Conservation (phyloP, 2,329 filamentous ascomycete genomes). For the Hypoxylon sp. region DNA sequence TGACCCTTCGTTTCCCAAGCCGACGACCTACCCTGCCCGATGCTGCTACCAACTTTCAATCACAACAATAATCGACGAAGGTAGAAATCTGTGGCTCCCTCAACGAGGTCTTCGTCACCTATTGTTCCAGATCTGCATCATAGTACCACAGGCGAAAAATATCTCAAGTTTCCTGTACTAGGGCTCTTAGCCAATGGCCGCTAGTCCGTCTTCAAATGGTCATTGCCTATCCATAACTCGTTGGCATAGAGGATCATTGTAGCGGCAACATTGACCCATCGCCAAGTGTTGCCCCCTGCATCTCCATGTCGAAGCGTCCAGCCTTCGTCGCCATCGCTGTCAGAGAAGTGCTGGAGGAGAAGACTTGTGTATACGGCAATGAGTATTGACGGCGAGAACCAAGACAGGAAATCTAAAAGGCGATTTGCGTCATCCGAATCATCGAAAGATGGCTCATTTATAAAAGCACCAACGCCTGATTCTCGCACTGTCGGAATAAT, state of each 20-base stretch:
- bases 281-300: constrained; percentile 86
- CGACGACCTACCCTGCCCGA: constrained; percentile 43
- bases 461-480: constrained; percentile 84
- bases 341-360: constrained; percentile 94
- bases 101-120: constrained; percentile 29
- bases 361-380: constrained; percentile 97
- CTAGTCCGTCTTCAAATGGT: constrained; percentile 95
- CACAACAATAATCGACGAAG: constrained; percentile 34
- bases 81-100: constrained; percentile 33
- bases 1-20: constrained; percentile 51
- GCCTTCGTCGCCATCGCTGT: constrained; percentile 77
- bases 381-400: constrained; percentile 94
- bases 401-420: constrained; percentile 86
- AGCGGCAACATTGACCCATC: constrained; percentile 91
- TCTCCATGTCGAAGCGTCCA: constrained; percentile 91
- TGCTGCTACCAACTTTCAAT: constrained; percentile 43
- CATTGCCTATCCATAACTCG: constrained; percentile 88
- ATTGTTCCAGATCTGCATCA: constrained; percentile 17
- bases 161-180: constrained; percentile 17
- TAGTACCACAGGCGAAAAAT: constrained; percentile 30
- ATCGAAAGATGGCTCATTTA: constrained; percentile 87
- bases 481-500: constrained; percentile 96
- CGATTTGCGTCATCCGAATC: constrained; percentile 87
- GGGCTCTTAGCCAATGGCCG: neutral
- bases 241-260: constrained; percentile 93